phyloP scores from a whole-genome alignment of 2,329 filamentous ascomycete genomes.

The Blastomyces parvus region DNA sequence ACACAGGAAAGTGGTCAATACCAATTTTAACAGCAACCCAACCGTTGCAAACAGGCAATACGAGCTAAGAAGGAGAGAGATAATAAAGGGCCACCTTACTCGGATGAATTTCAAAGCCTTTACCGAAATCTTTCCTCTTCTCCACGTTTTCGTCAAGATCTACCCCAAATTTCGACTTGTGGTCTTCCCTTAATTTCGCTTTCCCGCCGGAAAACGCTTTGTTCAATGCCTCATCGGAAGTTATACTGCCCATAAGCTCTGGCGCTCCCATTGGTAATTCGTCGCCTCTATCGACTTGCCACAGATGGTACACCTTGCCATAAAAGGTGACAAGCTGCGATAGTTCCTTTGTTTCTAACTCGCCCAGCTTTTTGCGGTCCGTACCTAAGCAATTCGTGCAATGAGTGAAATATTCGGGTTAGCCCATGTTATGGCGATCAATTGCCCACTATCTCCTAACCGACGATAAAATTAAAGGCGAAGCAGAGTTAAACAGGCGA shows the following conservation, averaged over 20 bases:
- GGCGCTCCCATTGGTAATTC: conserved; percentile 51
- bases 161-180: conserved; percentile 47
- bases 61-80: not conserved
- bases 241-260: conserved; percentile 55
- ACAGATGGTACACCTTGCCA: conserved; percentile 77
- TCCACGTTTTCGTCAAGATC: conserved; percentile 45
- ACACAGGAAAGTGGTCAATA: not conserved
- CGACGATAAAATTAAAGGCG: conserved; percentile 22
- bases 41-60: conserved; percentile 7
- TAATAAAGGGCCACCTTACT: conserved; percentile 21
- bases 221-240: conserved; percentile 21
- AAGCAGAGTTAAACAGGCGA: conserved; percentile 31
- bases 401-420: not conserved
- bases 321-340: conserved; percentile 45
- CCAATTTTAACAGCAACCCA: not conserved
- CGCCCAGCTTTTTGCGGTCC: not conserved
- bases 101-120: conserved; percentile 22
- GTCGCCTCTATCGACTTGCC: conserved; percentile 72
- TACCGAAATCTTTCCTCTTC: conserved; percentile 35
- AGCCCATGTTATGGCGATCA: not conserved
- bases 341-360: not conserved
- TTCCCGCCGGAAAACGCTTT: conserved; percentile 22
- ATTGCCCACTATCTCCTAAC: not conserved
- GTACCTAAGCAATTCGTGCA: not conserved
- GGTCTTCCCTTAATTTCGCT: conserved; percentile 37